Conservation (phyloP, 2,329 filamentous ascomycete species). For the Sporothrix globosa region DNA sequence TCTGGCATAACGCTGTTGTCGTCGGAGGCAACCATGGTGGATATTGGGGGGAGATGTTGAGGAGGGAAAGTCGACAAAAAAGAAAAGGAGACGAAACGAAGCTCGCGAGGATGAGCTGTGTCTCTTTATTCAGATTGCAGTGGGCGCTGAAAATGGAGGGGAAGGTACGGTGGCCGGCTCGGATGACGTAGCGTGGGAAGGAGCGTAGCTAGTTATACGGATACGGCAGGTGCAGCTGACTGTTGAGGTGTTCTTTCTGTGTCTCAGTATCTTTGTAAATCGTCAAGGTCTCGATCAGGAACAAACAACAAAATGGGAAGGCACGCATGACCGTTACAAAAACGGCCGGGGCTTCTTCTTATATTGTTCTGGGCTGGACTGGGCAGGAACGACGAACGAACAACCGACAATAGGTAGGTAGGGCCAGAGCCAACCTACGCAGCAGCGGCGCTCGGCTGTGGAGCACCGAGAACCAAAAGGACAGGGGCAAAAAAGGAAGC, state of each 20-base stretch:
- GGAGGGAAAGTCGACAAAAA: slow-evolving; percentile 4
- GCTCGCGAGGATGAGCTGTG: slow-evolving; percentile 9
- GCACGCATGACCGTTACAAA: slow-evolving; percentile 27
- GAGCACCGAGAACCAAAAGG: slow-evolving; percentile 29
- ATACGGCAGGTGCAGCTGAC: slow-evolving; percentile 15
- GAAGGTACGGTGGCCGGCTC: background rate
- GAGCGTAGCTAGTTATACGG: slow-evolving; percentile 4
- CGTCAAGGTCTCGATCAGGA: slow-evolving; percentile 4
- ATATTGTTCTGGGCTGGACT: slow-evolving; percentile 14
- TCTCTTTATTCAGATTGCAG: background rate
- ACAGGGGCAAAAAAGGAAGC: slow-evolving; percentile 30
- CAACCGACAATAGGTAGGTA: slow-evolving; percentile 31
- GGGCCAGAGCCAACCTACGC: slow-evolving; percentile 20
- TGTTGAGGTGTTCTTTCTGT: background rate
- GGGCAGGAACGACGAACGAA: slow-evolving; percentile 25
- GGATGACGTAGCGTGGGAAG: slow-evolving; percentile 22
- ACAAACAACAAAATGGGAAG: slow-evolving; percentile 9
- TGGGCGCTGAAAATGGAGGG: slow-evolving; percentile 3
- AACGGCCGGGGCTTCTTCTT: slow-evolving; percentile 29
- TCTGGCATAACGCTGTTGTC: slow-evolving; percentile 61
- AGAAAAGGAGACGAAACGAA: background rate
- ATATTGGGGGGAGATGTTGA: slow-evolving; percentile 25
- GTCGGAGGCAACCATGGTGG: slow-evolving; percentile 41
- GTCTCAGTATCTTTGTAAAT: background rate
- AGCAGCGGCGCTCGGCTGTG: slow-evolving; percentile 31